Conservation (phyloP, 306 rosid species). For the Crataegus laevigata region DNA sequence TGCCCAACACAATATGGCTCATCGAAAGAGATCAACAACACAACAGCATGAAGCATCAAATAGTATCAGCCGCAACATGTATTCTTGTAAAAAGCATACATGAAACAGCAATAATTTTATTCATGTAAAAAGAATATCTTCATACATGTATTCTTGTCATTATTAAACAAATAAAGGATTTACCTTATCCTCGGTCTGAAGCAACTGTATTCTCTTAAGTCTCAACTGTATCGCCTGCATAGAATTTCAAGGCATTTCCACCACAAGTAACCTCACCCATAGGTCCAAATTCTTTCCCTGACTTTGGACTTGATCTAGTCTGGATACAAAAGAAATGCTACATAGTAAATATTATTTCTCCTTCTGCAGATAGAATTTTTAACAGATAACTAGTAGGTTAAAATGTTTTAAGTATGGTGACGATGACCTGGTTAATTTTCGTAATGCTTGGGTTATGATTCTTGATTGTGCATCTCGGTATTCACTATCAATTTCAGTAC, state of each 20-base stretch:
- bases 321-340: constrained; percentile 20
- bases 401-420: constrained; percentile 2
- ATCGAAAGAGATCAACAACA: not conserved
- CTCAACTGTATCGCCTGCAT: constrained; percentile 69
- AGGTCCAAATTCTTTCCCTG: constrained; percentile 31
- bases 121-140: not conserved
- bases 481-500: constrained; percentile 34
- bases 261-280: constrained; percentile 78
- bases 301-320: constrained; percentile 51
- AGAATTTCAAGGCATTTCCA: constrained; percentile 83
- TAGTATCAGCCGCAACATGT: not conserved
- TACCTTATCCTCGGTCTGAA: constrained; percentile 57
- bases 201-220: constrained; percentile 53
- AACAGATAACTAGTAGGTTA: not conserved
- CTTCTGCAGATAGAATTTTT: not conserved
- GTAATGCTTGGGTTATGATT: constrained; percentile 65
- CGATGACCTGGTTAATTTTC: constrained; percentile 75
- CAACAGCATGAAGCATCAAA: not conserved
- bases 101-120: not conserved
- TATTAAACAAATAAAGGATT: not conserved
- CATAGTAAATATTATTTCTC: constrained; percentile 10
- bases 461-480: constrained; percentile 39
- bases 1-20: not conserved
- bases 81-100: not conserved
- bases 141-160: not conserved